These are phyloP conservation scores for Penicillium verrucosum DNA, from an alignment of 2,329 filamentous ascomycete species.

Conservation along the genomic window DNA sequence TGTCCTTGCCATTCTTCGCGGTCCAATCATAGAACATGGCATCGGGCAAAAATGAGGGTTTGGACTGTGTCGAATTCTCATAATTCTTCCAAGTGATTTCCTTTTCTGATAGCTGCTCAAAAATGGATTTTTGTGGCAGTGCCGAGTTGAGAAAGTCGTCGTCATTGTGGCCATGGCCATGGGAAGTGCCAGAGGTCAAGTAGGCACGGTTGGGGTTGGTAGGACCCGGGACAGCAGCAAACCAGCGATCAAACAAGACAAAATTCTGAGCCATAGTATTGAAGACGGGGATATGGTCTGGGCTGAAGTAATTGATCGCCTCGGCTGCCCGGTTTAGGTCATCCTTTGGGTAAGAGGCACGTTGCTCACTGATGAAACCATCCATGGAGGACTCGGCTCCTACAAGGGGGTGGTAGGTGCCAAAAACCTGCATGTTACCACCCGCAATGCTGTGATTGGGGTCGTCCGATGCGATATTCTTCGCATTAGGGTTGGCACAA, in stretches of 20 bases:
- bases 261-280: slow-evolving; percentile 44
- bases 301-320: slow-evolving; percentile 46
- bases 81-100: slow-evolving; percentile 49
- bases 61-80: slow-evolving; percentile 39
- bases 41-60: slow-evolving; percentile 40
- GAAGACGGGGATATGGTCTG: slow-evolving; percentile 43
- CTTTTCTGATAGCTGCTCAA: slow-evolving; percentile 41
- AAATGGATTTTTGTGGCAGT: slow-evolving; percentile 41
- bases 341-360: slow-evolving; percentile 34
- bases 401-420: slow-evolving; percentile 36
- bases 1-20: slow-evolving; percentile 29
- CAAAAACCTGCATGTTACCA: slow-evolving; percentile 44
- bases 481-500: slow-evolving; percentile 38
- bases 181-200: slow-evolving; percentile 41
- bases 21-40: slow-evolving; percentile 41
- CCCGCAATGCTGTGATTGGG: slow-evolving; percentile 45
- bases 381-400: slow-evolving; percentile 33
- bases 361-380: slow-evolving; percentile 46
- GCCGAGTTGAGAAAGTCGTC: slow-evolving; percentile 32
- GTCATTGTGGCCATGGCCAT: slow-evolving; percentile 41
- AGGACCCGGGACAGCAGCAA: slow-evolving; percentile 40
- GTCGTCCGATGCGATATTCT: slow-evolving; percentile 42
- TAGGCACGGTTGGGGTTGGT: slow-evolving; percentile 41
- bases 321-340: slow-evolving; percentile 41
- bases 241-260: slow-evolving; percentile 47